Evolutionary conservation across 108 stramenopile species (phyloP).

Genomic region (Fragilariopsis cylindrus): DNA sequence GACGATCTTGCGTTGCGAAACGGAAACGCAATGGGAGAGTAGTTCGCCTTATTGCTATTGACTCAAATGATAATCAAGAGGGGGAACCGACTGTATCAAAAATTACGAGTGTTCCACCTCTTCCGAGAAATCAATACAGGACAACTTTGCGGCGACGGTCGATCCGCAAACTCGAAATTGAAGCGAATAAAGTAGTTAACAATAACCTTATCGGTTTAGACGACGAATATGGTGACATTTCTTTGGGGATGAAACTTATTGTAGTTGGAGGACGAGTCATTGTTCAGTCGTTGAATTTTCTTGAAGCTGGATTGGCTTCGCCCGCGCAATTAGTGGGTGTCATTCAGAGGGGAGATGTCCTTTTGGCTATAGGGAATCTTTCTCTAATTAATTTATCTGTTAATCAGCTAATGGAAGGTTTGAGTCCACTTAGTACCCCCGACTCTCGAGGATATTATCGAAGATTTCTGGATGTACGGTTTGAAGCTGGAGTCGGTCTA

Average conservation of each 20-base stretch:
- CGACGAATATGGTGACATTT: constrained; percentile 66
- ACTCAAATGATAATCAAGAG: background rate
- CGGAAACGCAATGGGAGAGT: constrained; percentile 11
- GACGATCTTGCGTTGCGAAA: constrained; percentile 4
- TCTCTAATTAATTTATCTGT: constrained; percentile 63
- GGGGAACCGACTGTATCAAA: background rate
- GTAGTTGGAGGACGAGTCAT: constrained; percentile 80
- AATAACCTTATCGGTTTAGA: background rate
- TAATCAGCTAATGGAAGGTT: constrained; percentile 61
- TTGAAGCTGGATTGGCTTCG: constrained; percentile 75
- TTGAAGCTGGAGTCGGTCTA: constrained; percentile 62
- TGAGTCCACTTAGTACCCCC: constrained; percentile 75
- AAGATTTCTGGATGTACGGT: constrained; percentile 59
- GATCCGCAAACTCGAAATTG: constrained; percentile 42
- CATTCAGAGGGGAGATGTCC: constrained; percentile 73
- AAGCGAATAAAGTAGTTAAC: constrained; percentile 9
- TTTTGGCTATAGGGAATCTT: constrained; percentile 65
- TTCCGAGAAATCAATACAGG: constrained; percentile 49
- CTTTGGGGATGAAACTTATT: constrained; percentile 80
- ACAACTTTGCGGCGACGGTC: constrained; percentile 46
- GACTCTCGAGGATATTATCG: constrained; percentile 47
- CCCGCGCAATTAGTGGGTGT: constrained; percentile 78
- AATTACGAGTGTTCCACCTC: constrained; percentile 25
- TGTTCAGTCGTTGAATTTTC: constrained; percentile 65
- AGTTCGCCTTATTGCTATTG: background rate